Evolutionary conservation across 2,329 filamentous ascomycete species (phyloP).

Genomic region (Cephalotrichum gorgonifer): DNA sequence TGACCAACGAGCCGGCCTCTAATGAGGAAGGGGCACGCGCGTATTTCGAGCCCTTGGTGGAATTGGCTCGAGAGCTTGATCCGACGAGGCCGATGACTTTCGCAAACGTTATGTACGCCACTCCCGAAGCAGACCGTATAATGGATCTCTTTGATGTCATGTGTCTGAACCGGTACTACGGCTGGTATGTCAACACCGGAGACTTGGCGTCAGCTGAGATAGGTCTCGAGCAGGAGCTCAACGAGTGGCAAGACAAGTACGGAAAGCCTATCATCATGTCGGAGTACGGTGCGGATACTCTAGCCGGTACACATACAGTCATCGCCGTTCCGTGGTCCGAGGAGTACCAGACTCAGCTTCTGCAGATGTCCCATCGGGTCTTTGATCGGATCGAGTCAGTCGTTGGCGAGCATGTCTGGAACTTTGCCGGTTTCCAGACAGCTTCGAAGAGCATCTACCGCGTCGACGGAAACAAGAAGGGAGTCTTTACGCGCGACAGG

Average conservation of each 20-base stretch:
- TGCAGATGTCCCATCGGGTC: conserved; percentile 18
- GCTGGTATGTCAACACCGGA: conserved; percentile 15
- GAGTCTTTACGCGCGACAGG: conserved; percentile 13
- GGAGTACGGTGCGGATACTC: conserved; percentile 18
- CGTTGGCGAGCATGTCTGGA: conserved; percentile 18
- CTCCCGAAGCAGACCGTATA: conserved; percentile 10
- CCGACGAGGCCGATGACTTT: conserved; percentile 15
- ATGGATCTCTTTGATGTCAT: conserved; percentile 16
- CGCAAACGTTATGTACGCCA: conserved; percentile 11
- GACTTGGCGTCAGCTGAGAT: conserved; percentile 13
- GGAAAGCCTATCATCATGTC: conserved; percentile 18
- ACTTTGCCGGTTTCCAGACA: conserved; percentile 16
- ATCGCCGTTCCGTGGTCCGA: conserved; percentile 16
- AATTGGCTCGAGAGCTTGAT: conserved; percentile 14
- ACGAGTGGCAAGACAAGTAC: conserved; percentile 14
- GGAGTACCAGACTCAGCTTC: conserved; percentile 15
- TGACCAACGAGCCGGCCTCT: conserved; percentile 15
- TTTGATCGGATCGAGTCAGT: conserved; percentile 16
- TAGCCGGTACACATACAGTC: conserved; percentile 16
- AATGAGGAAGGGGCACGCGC: conserved; percentile 11
- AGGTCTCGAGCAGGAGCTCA: conserved; percentile 13
- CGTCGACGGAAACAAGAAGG: conserved; percentile 16
- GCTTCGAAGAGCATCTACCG: conserved; percentile 9
- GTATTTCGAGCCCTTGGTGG: conserved; percentile 15
- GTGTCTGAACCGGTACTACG: conserved; percentile 18